phyloP scores from a whole-genome alignment of 2,329 filamentous ascomycete species.

The Zymoseptoria crescenta region DNA sequence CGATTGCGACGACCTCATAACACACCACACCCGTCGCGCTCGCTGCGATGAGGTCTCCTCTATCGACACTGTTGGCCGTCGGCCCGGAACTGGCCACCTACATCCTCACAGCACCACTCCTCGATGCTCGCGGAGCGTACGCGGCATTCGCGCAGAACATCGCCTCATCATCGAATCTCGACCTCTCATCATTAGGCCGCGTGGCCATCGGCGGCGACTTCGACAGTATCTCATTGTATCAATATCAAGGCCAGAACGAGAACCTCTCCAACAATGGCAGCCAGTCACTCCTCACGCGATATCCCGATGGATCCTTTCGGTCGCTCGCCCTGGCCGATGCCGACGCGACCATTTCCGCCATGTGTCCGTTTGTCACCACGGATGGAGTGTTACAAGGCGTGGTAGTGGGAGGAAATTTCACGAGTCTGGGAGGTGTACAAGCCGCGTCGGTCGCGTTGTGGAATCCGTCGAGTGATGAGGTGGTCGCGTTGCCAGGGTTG shows the following conservation, averaged over 20 bases:
- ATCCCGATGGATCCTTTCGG: slow-evolving; percentile 78
- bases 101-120: slow-evolving; percentile 24
- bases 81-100: slow-evolving; percentile 29
- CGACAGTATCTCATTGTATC: slow-evolving; percentile 80
- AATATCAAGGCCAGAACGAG: slow-evolving; percentile 73
- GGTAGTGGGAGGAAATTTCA: slow-evolving; percentile 91
- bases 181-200: slow-evolving; percentile 68
- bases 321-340: slow-evolving; percentile 65
- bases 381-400: slow-evolving; percentile 65
- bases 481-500: slow-evolving; percentile 72
- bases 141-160: slow-evolving; percentile 33
- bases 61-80: slow-evolving; percentile 28
- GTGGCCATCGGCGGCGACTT: slow-evolving; percentile 86
- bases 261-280: slow-evolving; percentile 64
- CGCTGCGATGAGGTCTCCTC: slow-evolving; percentile 24
- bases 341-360: slow-evolving; percentile 76
- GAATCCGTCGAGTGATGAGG: slow-evolving; percentile 60
- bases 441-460: slow-evolving; percentile 76
- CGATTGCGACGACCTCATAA: slow-evolving; percentile 1
- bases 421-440: slow-evolving; percentile 68
- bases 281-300: slow-evolving; percentile 68
- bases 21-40: slow-evolving; percentile 2
- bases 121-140: slow-evolving; percentile 11
- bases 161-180: slow-evolving; percentile 60
- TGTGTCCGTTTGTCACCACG: slow-evolving; percentile 69